Evolutionary conservation across 1,284 basidiomycete genomes (phyloP), one percentile per base, ranked within the genome.

Genomic region (Trichosporon ovoides): DNA sequence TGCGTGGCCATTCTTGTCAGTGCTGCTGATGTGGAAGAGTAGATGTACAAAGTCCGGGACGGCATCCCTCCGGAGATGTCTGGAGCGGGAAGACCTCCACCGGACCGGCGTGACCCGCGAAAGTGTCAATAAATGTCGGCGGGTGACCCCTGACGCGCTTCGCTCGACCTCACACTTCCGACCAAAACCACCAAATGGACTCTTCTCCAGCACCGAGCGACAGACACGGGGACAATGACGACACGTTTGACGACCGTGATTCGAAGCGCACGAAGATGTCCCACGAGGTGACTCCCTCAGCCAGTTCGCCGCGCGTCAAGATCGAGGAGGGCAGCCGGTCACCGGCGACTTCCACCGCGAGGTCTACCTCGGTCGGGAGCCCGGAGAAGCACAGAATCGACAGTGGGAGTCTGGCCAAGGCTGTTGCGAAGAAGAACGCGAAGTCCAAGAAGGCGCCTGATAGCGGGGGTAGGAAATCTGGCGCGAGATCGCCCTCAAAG

Each of bases 391-490:
- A 35, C 3, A 28, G 31, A 9, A n/a, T 20, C 22, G 35, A 52
- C 12, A n/a, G 52, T 18, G 37, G 22, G 6, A 31, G 20, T 16
- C 28, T 33, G 5, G 52, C 13, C 77, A 97, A 93, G 74, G n/a
- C 43, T 3, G 43, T 48, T 16, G 95, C 98, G 73, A 80, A 90
- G 71, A 98, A 97, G 84, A 87, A 51, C 87, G 87, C 66, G 20
- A 34, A 53, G 9, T 16, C 51, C 14, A 52, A 52, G 51, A 38
- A 37, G 36, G 35, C 35, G 2, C 51, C 50, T 3, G 20, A 52
- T 58, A 59, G 48, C 36, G 51, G 22, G 2, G 28, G 9, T 22
- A 48, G 43, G n/a, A 48, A 48, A n/a, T 14, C 11, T 19, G 22
- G 22, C 16, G 28, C 28, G 43, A 22, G 22, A 1, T 31, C 43